Conservation (phyloP, 2,329 filamentous ascomycete species). For the Elsinoe necatrix region DNA sequence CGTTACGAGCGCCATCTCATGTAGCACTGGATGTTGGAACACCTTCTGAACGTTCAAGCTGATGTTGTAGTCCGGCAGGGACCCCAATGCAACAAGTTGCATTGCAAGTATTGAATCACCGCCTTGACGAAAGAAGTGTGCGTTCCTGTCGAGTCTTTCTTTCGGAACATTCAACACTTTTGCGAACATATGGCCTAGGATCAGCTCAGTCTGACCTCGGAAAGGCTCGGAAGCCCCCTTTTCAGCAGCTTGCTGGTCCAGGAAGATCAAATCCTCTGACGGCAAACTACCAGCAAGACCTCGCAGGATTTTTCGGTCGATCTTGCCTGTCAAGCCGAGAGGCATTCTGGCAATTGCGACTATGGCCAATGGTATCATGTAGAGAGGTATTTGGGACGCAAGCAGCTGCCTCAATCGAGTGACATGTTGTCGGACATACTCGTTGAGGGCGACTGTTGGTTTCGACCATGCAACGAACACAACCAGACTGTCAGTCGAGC, state of each 20-base stretch:
- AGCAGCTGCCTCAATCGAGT: not conserved
- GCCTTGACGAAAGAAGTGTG: slow-evolving; percentile 54
- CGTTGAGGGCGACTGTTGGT: not conserved
- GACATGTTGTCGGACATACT: not conserved
- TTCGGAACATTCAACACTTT: slow-evolving; percentile 38
- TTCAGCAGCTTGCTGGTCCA: not conserved
- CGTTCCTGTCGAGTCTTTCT: slow-evolving; percentile 44
- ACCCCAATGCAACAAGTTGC: slow-evolving; percentile 50
- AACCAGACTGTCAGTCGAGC: not conserved
- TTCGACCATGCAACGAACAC: not conserved
- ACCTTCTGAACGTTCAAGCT: slow-evolving; percentile 23
- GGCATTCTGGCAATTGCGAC: not conserved
- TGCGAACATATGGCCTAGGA: slow-evolving; percentile 43
- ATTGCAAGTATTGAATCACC: slow-evolving; percentile 55
- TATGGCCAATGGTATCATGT: slow-evolving; percentile 1
- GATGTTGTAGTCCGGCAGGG: slow-evolving; percentile 41
- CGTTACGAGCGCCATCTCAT: not conserved
- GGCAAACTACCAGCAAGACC: not conserved
- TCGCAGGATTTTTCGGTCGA: not conserved
- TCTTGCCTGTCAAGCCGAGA: not conserved
- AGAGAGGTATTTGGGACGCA: not conserved
- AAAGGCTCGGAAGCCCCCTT: not conserved
- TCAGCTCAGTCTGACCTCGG: slow-evolving; percentile 24
- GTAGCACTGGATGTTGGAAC: not conserved
- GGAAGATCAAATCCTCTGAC: not conserved